phyloP scores from a whole-genome alignment of 306 rosid species.

The Potentilla sterilis region DNA sequence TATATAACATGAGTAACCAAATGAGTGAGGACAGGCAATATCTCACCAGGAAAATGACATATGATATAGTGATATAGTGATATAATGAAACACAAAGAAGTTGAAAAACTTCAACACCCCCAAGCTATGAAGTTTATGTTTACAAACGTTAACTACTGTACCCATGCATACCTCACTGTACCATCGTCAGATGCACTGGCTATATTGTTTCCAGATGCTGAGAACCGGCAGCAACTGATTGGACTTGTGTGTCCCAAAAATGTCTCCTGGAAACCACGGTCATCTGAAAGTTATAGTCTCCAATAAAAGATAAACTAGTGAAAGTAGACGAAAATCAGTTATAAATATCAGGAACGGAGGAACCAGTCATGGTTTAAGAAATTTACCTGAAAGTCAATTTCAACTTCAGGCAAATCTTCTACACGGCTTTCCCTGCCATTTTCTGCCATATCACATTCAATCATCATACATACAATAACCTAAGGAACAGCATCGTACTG shows the following conservation, averaged over 20 bases:
- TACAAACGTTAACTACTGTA: conserved; percentile 7
- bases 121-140: neutral
- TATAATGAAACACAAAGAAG: conserved; percentile 13
- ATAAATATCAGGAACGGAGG: neutral
- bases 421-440: conserved; percentile 43
- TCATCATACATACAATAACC: conserved; percentile 10
- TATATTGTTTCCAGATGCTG: conserved; percentile 90
- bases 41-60: conserved; percentile 17
- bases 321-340: conserved; percentile 1
- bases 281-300: conserved; percentile 33
- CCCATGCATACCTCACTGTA: conserved; percentile 71
- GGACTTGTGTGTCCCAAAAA: conserved; percentile 96
- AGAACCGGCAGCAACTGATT: conserved; percentile 85
- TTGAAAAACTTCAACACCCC: neutral
- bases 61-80: conserved; percentile 14
- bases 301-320: conserved; percentile 22
- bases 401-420: conserved; percentile 86
- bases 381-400: conserved; percentile 82
- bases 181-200: conserved; percentile 98
- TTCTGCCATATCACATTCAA: conserved; percentile 50
- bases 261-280: conserved; percentile 69
- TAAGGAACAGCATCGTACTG: neutral
- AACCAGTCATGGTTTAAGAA: conserved; percentile 4
- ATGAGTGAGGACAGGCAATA: neutral
- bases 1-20: conserved; percentile 13